Evolutionary conservation across 208 protist genomes (phyloP), one percentile per base, ranked within the genome.

Genomic region (Acanthamoeba sp.): DNA sequence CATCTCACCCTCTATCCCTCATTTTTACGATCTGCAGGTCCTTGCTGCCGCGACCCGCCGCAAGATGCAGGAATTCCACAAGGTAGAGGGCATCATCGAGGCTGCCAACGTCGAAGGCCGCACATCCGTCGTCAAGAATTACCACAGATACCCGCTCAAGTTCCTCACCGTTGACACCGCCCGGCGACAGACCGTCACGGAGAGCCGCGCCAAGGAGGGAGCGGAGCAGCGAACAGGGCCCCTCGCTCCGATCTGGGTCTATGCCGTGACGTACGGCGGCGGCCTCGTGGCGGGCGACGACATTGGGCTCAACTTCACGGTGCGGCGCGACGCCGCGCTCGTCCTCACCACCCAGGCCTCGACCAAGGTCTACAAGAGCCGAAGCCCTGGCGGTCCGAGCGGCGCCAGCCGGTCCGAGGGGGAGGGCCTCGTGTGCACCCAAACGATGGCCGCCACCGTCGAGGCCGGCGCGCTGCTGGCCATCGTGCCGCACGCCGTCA

Each of bases 301-400:
- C 45, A 55, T 87, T 27, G 38, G 76, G n/a, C 42, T 87, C n/a
- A 36, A 29, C 20, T 87, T 87, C 42, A 45, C 24, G 29, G 42
- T 87, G 76, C 38, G n/a, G 7, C 24, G 42, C 32, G 76, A 55
- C 12, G 76, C 76, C 38, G 38, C 76, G 20, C 24, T 87, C 10
- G 76, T 87, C 29, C 76, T 87, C 76, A 87, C 76, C 42, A 55
- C 42, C 12, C 76, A 87, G 45, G 38, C 76, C 45, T 87, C 76
- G 20, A 87, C 76, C 34, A 87, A 87, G 76, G 38, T 87, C 76
- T 87, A 87, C 76, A 87, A 87, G 76, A 87, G 76, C 76, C 22
- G 45, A 55, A 45, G 42, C 27, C 45, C 76, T 20, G 38, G 76
- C 38, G 45, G 76, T 27, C 27, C 45, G 29, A 38, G 76, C 16